Evolutionary conservation across 495 filamentous ascomycete genomes (phyloP).

Genomic region (Hyaloscypha variabilis): DNA sequence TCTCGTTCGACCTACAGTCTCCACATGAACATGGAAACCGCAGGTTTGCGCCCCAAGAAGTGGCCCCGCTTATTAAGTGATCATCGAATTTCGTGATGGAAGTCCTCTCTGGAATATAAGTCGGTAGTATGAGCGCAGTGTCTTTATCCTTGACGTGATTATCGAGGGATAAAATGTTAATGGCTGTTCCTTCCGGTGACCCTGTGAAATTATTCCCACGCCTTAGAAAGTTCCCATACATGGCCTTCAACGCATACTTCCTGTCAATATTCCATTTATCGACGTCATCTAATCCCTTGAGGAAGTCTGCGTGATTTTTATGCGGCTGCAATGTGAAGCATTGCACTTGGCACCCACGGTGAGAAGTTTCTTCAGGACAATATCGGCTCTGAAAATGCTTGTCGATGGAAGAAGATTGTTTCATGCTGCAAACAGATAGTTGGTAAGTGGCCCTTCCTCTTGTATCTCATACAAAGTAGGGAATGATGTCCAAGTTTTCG

Average conservation of each 20-base stretch:
- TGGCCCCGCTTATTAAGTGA: neutral
- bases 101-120: neutral
- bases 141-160: neutral
- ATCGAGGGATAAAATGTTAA: neutral
- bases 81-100: neutral
- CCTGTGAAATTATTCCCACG: neutral
- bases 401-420: neutral
- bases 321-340: neutral
- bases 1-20: too few species aligned
- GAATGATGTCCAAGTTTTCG: too few species aligned
- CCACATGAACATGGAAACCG: neutral
- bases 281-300: neutral
- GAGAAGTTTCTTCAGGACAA: neutral
- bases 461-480: too few species aligned
- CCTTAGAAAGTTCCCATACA: neutral
- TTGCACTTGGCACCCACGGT: neutral
- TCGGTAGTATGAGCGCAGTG: neutral
- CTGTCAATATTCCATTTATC: neutral
- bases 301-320: neutral
- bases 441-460: too few species aligned
- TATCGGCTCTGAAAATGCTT: neutral
- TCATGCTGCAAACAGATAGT: too few species aligned
- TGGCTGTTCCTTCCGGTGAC: neutral
- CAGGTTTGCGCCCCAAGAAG: neutral
- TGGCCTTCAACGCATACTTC: neutral